Conservation (phyloP, 1,284 basidiomycete genomes). For the Microbotryomycetes sp. region DNA sequence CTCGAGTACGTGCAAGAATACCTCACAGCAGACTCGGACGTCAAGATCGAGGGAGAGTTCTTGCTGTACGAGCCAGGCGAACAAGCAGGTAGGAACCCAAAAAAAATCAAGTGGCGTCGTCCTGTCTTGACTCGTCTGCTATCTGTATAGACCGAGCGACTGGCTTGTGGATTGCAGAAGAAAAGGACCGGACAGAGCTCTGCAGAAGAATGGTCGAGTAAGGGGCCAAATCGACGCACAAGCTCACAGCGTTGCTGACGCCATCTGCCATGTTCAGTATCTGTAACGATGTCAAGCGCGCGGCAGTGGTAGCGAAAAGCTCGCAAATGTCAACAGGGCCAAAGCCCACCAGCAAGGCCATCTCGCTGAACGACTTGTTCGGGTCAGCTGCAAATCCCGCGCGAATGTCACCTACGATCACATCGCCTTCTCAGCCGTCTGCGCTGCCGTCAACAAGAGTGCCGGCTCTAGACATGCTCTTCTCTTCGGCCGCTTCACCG, state of each 20-base stretch:
- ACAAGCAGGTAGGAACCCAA: constrained; percentile 13
- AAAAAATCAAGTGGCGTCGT: neutral
- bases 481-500: constrained; percentile 29
- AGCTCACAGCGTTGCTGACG: constrained; percentile 10
- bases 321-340: neutral
- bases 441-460: constrained; percentile 3
- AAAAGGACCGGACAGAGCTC: constrained; percentile 61
- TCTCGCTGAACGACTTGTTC: neutral
- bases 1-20: constrained; percentile 71
- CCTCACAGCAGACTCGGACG: constrained; percentile 68
- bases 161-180: constrained; percentile 71
- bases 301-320: neutral
- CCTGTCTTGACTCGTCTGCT: neutral
- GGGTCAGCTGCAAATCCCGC: constrained; percentile 21
- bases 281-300: neutral
- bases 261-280: neutral
- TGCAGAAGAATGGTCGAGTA: constrained; percentile 41
- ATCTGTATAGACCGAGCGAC: constrained; percentile 46
- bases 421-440: constrained; percentile 23
- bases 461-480: constrained; percentile 34
- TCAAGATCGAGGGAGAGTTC: constrained; percentile 54
- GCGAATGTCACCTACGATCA: constrained; percentile 6
- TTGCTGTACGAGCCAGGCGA: constrained; percentile 63
- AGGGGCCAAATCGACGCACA: constrained; percentile 20
- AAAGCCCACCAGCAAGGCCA: constrained; percentile 1